Percentiles rank a stretch among this genome's conserved stretches.
These are phyloP conservation scores for Penicillium bialowiezense DNA, from an alignment of 495 filamentous ascomycete genomes.

Conservation along the genomic window DNA sequence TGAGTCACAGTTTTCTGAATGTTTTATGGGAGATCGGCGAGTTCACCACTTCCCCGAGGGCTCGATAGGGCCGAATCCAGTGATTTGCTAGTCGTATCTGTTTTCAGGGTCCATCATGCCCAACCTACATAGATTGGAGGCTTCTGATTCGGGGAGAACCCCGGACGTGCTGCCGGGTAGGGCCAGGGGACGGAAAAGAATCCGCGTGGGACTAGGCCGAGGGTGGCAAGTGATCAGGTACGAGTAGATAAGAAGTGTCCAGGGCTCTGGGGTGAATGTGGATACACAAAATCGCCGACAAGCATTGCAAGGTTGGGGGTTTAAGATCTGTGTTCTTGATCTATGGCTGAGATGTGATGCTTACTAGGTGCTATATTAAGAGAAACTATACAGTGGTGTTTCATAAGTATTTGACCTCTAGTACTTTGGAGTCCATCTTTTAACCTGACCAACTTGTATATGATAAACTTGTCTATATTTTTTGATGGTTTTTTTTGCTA, in stretches of 20 bases:
- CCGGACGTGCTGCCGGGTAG: constrained; percentile 11
- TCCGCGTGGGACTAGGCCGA: constrained; percentile 11
- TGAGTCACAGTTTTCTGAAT: constrained; percentile 17
- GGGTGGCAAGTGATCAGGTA: neutral
- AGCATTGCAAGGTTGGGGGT: too few species aligned
- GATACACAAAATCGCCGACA: too few species aligned
- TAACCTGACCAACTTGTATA: too few species aligned
- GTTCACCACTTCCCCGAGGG: neutral
- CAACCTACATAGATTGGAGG: neutral
- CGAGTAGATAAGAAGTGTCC: too few species aligned
- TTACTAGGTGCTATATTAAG: too few species aligned
- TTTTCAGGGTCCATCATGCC: constrained; percentile 1
- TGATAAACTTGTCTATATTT: too few species aligned
- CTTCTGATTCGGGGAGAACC: constrained; percentile 11
- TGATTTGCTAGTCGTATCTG: neutral
- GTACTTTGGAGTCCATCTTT: too few species aligned
- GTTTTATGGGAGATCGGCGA: constrained; percentile 1
- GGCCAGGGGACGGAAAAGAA: constrained; percentile 24
- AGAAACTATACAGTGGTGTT: too few species aligned
- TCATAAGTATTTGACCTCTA: too few species aligned
- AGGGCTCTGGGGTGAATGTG: neutral
- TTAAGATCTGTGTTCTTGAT: too few species aligned
- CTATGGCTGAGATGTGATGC: too few species aligned
- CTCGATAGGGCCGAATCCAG: neutral
- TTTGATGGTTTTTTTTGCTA: too few species aligned